Conservation (phyloP, 257 asterid species). For the Solanum sejunctum region DNA sequence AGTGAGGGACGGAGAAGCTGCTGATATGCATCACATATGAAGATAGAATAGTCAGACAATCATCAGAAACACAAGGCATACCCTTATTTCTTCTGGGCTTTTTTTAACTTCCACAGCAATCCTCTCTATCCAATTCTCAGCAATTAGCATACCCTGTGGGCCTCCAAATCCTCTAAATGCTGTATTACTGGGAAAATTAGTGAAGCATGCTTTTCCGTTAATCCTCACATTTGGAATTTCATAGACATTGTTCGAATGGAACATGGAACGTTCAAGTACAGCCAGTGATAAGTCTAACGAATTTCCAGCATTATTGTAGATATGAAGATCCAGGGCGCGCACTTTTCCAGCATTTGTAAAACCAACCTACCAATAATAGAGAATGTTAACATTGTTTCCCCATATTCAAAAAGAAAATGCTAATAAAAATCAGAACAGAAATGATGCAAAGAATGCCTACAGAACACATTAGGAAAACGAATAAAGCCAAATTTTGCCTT, state of each 20-base stretch:
- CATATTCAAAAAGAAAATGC: slow-evolving; percentile 3
- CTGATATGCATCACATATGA: background rate
- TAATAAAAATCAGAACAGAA: background rate
- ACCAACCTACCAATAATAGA: slow-evolving; percentile 51
- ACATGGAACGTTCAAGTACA: slow-evolving; percentile 95
- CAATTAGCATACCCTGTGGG: slow-evolving; percentile 92
- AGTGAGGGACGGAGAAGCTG: background rate
- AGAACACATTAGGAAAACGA: background rate
- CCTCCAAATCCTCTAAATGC: slow-evolving; percentile 99
- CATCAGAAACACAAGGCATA: slow-evolving; percentile 9
- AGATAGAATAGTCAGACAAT: background rate
- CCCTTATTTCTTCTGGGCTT: slow-evolving; percentile 88
- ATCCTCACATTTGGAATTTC: slow-evolving; percentile 80
- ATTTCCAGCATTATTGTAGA: slow-evolving; percentile 82
- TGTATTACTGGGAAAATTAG: slow-evolving; percentile 90
- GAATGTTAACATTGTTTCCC: background rate
- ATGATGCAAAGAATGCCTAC: background rate
- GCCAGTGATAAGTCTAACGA: slow-evolving; percentile 87
- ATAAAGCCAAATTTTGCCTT: background rate
- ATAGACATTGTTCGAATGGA: slow-evolving; percentile 82
- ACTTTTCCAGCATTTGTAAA: slow-evolving; percentile 72
- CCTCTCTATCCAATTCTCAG: slow-evolving; percentile 96
- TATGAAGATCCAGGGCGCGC: slow-evolving; percentile 82
- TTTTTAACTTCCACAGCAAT: slow-evolving; percentile 71
- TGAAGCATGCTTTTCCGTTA: slow-evolving; percentile 78